These are phyloP conservation scores for Sporisorium sorghi DNA, from an alignment of 1,284 basidiomycete genomes.

Conservation along the genomic window DNA sequence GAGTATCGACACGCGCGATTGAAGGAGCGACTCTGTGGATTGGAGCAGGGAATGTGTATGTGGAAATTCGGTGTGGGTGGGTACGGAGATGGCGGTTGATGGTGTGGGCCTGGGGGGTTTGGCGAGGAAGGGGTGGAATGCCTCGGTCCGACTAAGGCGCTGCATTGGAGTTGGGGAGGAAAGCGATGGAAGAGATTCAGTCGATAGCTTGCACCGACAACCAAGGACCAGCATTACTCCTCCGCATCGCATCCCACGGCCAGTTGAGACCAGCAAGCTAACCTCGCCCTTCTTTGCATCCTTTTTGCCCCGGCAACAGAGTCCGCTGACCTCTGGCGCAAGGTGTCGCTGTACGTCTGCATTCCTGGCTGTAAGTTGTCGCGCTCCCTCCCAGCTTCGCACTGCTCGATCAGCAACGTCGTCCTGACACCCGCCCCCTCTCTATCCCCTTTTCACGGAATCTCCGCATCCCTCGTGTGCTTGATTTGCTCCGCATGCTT, in stretches of 20 bases:
- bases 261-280: neutral
- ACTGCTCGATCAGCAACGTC: neutral
- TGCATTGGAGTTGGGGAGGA: no score
- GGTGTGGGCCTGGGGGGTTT: no score
- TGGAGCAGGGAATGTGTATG: no score
- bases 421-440: neutral
- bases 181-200: no score
- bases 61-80: no score
- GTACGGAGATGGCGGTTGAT: no score
- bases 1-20: constrained; percentile 15
- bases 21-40: neutral
- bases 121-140: no score
- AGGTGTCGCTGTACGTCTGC: constrained; percentile 60
- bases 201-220: no score
- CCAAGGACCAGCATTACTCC: neutral
- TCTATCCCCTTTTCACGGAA: no score
- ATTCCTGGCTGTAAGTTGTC: constrained; percentile 56
- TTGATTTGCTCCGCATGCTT: no score
- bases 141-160: no score
- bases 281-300: neutral
- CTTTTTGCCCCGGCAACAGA: constrained; percentile 31
- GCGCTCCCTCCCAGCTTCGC: neutral
- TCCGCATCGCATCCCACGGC: neutral
- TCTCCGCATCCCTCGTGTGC: no score
- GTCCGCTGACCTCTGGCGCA: constrained; percentile 64